Conservation (phyloP, 768 basidiomycete genomes). For the Grammothele lineata region DNA sequence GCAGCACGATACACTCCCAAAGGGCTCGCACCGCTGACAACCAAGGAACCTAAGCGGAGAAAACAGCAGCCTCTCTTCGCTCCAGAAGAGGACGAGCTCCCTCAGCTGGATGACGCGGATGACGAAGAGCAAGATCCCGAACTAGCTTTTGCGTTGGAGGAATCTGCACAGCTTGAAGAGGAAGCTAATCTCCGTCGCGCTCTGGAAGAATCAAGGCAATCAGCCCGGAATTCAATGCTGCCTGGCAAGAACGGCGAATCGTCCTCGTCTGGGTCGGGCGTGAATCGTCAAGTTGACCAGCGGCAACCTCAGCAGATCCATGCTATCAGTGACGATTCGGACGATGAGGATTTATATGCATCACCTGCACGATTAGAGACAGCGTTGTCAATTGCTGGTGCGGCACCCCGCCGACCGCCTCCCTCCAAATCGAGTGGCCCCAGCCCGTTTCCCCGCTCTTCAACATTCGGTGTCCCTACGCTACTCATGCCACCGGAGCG, state of each 20-base stretch:
- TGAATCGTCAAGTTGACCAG: neutral
- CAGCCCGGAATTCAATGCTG: neutral
- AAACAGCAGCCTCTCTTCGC: slow-evolving; percentile 49
- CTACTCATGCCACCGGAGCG: slow-evolving; percentile 20
- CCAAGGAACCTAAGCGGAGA: slow-evolving; percentile 28
- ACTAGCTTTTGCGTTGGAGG: slow-evolving; percentile 57
- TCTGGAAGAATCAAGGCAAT: slow-evolving; percentile 28
- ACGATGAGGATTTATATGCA: slow-evolving; percentile 45
- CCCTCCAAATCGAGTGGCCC: slow-evolving; percentile 3
- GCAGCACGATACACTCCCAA: slow-evolving; percentile 43
- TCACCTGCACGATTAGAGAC: slow-evolving; percentile 61
- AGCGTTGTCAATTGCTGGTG: slow-evolving; percentile 61
- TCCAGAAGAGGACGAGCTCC: slow-evolving; percentile 42
- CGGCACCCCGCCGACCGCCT: slow-evolving; percentile 34
- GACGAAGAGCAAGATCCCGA: slow-evolving; percentile 52
- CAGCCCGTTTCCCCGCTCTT: slow-evolving; percentile 13
- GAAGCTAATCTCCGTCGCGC: slow-evolving; percentile 24
- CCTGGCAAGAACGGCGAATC: slow-evolving; percentile 8
- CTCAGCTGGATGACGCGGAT: slow-evolving; percentile 15
- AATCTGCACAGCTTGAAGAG: slow-evolving; percentile 47
- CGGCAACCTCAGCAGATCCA: slow-evolving; percentile 4
- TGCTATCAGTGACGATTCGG: slow-evolving; percentile 11
- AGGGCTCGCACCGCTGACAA: slow-evolving; percentile 27
- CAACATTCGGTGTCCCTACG: slow-evolving; percentile 36
- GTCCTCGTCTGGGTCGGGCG: neutral